Evolutionary conservation across 768 basidiomycete species (phyloP).

Genomic region (Amanita rimosa): DNA sequence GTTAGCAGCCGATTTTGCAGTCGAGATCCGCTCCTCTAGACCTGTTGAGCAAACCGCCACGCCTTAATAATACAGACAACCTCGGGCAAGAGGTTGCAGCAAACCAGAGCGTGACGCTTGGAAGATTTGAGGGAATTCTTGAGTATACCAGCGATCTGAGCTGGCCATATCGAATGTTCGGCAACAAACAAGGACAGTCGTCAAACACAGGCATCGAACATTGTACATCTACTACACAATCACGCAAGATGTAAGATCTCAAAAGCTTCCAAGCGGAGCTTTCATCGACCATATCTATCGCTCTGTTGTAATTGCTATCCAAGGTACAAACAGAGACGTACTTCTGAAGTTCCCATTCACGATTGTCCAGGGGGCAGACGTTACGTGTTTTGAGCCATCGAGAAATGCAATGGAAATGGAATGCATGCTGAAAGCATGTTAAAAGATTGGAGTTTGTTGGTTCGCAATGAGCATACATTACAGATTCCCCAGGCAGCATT

Average conservation of each 20-base stretch:
- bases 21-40: slow-evolving; percentile 34
- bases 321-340: slow-evolving; percentile 28
- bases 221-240: slow-evolving; percentile 5
- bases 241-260: not conserved
- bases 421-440: slow-evolving; percentile 6
- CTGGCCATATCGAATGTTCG: slow-evolving; percentile 14
- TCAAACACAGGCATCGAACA: not conserved
- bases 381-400: slow-evolving; percentile 98
- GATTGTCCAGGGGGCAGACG: slow-evolving; percentile 89
- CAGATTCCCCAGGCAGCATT: slow-evolving; percentile 99
- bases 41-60: slow-evolving; percentile 22
- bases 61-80: slow-evolving; percentile 2
- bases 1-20: slow-evolving; percentile 19
- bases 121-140: slow-evolving; percentile 39
- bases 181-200: not conserved
- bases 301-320: slow-evolving; percentile 1
- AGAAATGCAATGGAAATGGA: slow-evolving; percentile 8
- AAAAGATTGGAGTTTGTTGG: not conserved
- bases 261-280: not conserved
- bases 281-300: slow-evolving; percentile 31
- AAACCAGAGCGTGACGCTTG: slow-evolving; percentile 40
- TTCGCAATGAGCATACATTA: slow-evolving; percentile 48
- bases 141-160: slow-evolving; percentile 33
- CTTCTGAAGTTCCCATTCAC: slow-evolving; percentile 97
- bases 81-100: slow-evolving; percentile 14